Evolutionary conservation across 2,329 filamentous ascomycete species (phyloP).

Genomic region (Dendryphion nanum): DNA sequence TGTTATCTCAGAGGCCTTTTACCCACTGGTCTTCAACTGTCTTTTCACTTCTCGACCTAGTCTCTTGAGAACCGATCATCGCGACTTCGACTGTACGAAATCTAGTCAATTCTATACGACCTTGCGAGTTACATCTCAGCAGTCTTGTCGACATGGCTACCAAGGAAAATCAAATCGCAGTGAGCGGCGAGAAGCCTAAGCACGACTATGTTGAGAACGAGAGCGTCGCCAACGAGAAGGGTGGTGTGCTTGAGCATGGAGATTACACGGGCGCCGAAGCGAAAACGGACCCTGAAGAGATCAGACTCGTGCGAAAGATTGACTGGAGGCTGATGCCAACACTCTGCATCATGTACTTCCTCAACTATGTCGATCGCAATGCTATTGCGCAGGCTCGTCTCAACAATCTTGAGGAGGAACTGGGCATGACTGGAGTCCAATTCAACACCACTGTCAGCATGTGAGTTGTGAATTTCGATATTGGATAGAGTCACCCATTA

Average conservation of each 20-base stretch:
- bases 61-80: too few relatives aligned
- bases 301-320: conserved; percentile 24
- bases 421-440: conserved; percentile 30
- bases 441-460: conserved; percentile 44
- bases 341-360: conserved; percentile 39
- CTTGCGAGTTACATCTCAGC: too few relatives aligned
- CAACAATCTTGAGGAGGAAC: conserved; percentile 58
- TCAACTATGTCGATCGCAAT: conserved; percentile 49
- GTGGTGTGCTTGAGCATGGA: conserved; percentile 1
- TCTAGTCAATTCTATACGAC: too few relatives aligned
- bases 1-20: too few relatives aligned
- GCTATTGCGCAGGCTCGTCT: conserved; percentile 63
- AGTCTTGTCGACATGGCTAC: background rate
- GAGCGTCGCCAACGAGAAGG: too few relatives aligned
- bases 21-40: too few relatives aligned
- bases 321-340: conserved; percentile 32
- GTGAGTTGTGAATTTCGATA: background rate
- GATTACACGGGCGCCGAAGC: conserved; percentile 23
- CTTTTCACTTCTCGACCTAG: too few relatives aligned
- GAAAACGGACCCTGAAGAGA: conserved; percentile 24
- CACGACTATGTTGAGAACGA: background rate
- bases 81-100: too few relatives aligned
- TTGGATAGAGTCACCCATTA: background rate
- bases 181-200: too few relatives aligned
- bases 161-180: background rate